Evolutionary conservation across 2,329 filamentous ascomycete genomes (phyloP).

Genomic region (Alternaria triticimaculans): DNA sequence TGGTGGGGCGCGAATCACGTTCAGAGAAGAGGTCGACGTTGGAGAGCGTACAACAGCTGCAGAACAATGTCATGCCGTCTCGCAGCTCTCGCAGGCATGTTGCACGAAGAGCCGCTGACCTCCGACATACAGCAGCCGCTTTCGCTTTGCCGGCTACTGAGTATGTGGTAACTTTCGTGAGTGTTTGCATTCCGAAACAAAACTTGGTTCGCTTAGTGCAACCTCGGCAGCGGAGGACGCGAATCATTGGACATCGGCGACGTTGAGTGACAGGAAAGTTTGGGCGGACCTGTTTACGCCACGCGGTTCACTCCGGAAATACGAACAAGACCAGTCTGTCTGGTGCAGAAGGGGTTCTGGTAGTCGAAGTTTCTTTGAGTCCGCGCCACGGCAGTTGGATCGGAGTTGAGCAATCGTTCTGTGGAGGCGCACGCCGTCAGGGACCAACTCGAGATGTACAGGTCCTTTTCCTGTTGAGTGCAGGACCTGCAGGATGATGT

Average conservation of each 20-base stretch:
- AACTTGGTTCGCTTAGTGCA: background rate
- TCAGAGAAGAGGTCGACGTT: background rate
- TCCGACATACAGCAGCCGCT: background rate
- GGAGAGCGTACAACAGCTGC: background rate
- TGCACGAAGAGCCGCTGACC: background rate
- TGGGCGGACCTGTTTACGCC: background rate
- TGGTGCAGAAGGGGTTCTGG: background rate
- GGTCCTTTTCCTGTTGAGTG: background rate
- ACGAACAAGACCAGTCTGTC: background rate
- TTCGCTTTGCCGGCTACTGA: background rate
- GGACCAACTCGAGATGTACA: background rate
- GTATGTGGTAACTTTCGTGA: conserved; percentile 6
- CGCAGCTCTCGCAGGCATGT: background rate
- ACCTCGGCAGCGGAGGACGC: background rate
- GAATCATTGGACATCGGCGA: background rate
- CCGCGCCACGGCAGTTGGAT: background rate
- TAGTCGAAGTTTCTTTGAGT: background rate
- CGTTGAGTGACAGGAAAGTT: background rate
- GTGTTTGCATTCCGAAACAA: conserved; percentile 9
- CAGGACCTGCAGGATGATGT: background rate
- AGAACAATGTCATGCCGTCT: background rate
- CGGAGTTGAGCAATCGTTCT: background rate
- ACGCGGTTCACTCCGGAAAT: background rate
- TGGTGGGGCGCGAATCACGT: background rate
- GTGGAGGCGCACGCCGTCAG: background rate